A percentile compares a stretch with the other conserved stretches of the same genome.
Evolutionary conservation across 176 grass and related monocot genomes (phyloP).

Genomic region (Rhynchospora tenuis): DNA sequence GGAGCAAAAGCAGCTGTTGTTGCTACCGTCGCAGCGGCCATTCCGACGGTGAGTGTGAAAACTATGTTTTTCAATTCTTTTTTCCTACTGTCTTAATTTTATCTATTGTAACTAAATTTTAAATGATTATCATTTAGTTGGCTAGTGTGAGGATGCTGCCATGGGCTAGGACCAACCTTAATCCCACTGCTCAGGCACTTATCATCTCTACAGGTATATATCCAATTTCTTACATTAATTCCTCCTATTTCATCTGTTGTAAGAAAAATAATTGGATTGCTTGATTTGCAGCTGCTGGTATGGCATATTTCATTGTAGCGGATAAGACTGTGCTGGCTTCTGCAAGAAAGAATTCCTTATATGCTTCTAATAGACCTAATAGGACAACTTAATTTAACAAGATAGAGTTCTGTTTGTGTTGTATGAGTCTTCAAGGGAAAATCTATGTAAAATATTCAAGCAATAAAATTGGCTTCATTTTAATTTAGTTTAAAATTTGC

Average conservation of each 20-base stretch:
- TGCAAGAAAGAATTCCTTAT: conserved; percentile 51
- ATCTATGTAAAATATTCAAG: too few species aligned
- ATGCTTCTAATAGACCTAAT: not conserved
- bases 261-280: not conserved
- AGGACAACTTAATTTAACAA: not conserved
- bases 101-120: not conserved
- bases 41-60: conserved; percentile 40
- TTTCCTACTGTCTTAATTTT: not conserved
- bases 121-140: conserved; percentile 24
- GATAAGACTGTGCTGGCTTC: conserved; percentile 64
- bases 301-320: conserved; percentile 63
- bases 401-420: not conserved
- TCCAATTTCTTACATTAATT: not conserved
- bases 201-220: conserved; percentile 51
- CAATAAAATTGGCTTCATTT: too few species aligned
- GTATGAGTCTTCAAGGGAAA: too few species aligned
- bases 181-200: conserved; percentile 61
- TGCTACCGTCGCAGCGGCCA: conserved; percentile 46
- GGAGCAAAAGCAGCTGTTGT: conserved; percentile 55
- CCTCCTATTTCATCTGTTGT: not conserved
- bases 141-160: conserved; percentile 73
- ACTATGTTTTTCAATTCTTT: not conserved
- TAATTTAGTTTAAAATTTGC: too few species aligned
- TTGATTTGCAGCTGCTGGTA: conserved; percentile 34
- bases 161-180: conserved; percentile 57